Conservation (phyloP, 176 grass and related monocot species). For the Leersia perrieri region DNA sequence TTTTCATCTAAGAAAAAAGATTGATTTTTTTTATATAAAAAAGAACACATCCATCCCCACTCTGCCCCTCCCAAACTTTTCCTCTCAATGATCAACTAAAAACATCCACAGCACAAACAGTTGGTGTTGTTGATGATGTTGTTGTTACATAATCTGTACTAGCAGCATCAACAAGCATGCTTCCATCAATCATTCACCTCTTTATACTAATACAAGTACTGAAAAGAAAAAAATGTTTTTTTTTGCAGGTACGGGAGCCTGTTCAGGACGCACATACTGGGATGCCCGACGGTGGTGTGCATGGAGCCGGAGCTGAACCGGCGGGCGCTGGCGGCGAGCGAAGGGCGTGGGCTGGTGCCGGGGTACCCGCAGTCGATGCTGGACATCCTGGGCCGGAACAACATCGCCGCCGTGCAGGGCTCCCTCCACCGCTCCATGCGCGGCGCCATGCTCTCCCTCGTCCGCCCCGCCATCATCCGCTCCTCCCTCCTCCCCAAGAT, state of each 20-base stretch:
- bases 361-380: slow-evolving; percentile 99
- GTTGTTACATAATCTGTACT: neutral
- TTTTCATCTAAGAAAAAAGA: neutral
- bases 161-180: neutral
- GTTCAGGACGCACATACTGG: slow-evolving; percentile 95
- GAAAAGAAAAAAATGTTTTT: too few species aligned
- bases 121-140: neutral
- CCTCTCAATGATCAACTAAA: neutral
- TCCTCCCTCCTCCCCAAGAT: slow-evolving; percentile 72
- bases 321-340: slow-evolving; percentile 55
- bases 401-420: slow-evolving; percentile 93
- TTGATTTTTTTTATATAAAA: neutral
- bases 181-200: neutral
- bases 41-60: neutral
- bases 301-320: slow-evolving; percentile 96
- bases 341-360: slow-evolving; percentile 72
- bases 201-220: neutral
- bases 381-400: slow-evolving; percentile 69
- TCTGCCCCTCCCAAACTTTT: neutral
- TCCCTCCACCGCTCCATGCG: slow-evolving; percentile 77
- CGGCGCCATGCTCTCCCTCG: slow-evolving; percentile 69
- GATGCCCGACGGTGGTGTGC: slow-evolving; percentile 92
- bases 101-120: neutral
- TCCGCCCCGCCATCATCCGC: slow-evolving; percentile 58
- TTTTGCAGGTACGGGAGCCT: slow-evolving; percentile 72